Percentiles rank a stretch among this genome's conserved stretches.
Evolutionary conservation across 352 stramenopile species (phyloP).

Genomic region (Phytophthora hibernalis): DNA sequence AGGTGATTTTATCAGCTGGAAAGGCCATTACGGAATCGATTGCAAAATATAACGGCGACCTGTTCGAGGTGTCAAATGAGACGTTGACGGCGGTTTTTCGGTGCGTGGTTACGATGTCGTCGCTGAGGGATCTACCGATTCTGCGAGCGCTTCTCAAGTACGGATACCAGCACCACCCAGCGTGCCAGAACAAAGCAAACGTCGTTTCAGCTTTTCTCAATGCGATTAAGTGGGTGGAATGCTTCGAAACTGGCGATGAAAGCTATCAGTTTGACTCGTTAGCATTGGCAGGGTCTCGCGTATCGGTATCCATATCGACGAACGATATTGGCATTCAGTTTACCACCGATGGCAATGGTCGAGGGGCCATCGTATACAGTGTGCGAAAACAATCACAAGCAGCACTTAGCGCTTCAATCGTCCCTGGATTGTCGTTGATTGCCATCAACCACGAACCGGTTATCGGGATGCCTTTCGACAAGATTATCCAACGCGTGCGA

Average conservation of each 20-base stretch:
- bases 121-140: constrained; percentile 63
- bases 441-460: constrained; percentile 87
- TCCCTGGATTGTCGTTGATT: constrained; percentile 77
- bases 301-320: constrained; percentile 84
- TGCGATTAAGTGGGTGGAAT: constrained; percentile 82
- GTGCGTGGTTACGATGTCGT: constrained; percentile 70
- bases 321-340: constrained; percentile 87
- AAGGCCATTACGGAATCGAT: constrained; percentile 62
- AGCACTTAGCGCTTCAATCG: constrained; percentile 70
- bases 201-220: constrained; percentile 72
- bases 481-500: constrained; percentile 71
- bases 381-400: constrained; percentile 86
- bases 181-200: constrained; percentile 72
- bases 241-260: constrained; percentile 53
- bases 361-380: constrained; percentile 77
- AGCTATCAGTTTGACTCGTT: constrained; percentile 51
- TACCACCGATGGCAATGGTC: constrained; percentile 76
- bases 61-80: constrained; percentile 69
- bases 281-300: constrained; percentile 58
- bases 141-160: constrained; percentile 61
- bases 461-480: constrained; percentile 78
- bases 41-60: constrained; percentile 54
- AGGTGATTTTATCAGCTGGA: constrained; percentile 68
- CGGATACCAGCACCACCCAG: constrained; percentile 72
- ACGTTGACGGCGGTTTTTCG: constrained; percentile 72